Conservation (phyloP, 2,329 filamentous ascomycete species). For the Ophiostoma ips region DNA sequence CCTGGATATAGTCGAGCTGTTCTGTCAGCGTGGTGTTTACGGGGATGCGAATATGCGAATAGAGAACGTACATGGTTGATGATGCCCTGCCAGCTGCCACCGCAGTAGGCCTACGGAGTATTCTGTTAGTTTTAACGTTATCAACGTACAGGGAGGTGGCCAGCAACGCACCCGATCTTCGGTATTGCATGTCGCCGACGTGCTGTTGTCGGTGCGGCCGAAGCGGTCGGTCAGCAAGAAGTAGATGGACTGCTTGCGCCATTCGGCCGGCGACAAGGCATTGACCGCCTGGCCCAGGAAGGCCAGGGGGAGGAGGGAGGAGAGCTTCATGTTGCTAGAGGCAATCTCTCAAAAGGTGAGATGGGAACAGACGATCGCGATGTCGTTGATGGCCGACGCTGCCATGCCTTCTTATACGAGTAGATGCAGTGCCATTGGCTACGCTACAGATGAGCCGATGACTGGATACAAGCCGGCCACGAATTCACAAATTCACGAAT, state of each 20-base stretch:
- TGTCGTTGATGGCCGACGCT: no score
- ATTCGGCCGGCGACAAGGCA: conserved; percentile 18
- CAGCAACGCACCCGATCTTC: not conserved
- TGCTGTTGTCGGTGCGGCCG: conserved; percentile 31
- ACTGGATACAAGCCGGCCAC: no score
- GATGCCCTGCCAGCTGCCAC: conserved; percentile 46
- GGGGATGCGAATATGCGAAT: not conserved
- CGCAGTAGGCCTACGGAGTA: conserved; percentile 37
- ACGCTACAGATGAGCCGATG: no score
- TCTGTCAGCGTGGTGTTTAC: not conserved
- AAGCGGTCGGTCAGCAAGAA: conserved; percentile 44
- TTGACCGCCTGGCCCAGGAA: not conserved
- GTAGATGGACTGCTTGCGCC: conserved; percentile 43
- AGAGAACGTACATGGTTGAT: conserved; percentile 26
- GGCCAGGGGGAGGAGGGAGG: not conserved
- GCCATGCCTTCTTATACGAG: no score
- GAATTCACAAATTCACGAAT: no score
- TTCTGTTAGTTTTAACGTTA: not conserved
- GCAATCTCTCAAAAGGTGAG: no score
- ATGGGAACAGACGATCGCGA: no score
- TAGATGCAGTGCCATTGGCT: no score
- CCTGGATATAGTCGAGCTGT: conserved; percentile 45
- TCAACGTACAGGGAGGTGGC: not conserved
- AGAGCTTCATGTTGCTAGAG: conserved; percentile 3
- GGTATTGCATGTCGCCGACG: conserved; percentile 28